phyloP scores from a whole-genome alignment of 2,329 filamentous ascomycete genomes.

The Cladosporium phlei region DNA sequence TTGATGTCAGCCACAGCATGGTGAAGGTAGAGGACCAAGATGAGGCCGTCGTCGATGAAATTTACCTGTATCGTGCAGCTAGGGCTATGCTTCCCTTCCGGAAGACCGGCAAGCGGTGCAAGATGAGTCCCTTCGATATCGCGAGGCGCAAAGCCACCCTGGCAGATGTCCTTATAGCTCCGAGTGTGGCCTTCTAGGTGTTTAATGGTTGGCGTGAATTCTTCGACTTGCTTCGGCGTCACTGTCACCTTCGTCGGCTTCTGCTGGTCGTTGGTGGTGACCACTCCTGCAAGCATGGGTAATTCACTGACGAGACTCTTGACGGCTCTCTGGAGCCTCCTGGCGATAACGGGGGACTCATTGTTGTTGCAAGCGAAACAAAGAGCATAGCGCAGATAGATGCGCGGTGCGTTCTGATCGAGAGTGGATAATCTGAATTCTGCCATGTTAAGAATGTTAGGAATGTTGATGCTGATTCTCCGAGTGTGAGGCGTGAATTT shows the following conservation, averaged over 20 bases:
- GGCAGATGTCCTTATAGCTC: constrained; percentile 11
- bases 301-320: constrained; percentile 17
- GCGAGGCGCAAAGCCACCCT: constrained; percentile 15
- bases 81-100: constrained; percentile 10
- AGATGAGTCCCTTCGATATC: constrained; percentile 13
- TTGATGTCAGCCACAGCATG: constrained; percentile 20
- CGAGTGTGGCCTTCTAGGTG: constrained; percentile 10
- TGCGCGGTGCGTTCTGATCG: constrained; percentile 17
- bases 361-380: constrained; percentile 17
- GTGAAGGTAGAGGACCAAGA: constrained; percentile 21
- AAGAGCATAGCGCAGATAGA: constrained; percentile 21
- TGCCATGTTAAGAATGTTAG: too few relatives aligned
- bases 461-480: constrained; percentile 1
- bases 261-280: not conserved
- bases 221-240: constrained; percentile 13
- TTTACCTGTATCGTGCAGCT: constrained; percentile 22
- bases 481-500: too few relatives aligned
- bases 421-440: constrained; percentile 19
- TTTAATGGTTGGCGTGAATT: constrained; percentile 16
- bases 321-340: constrained; percentile 12
- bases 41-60: constrained; percentile 21
- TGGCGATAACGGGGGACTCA: constrained; percentile 4
- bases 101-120: constrained; percentile 18
- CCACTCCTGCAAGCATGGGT: constrained; percentile 15
- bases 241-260: constrained; percentile 9